Conservation (phyloP, 257 asterid species). For the Rubia yunnanensis region DNA sequence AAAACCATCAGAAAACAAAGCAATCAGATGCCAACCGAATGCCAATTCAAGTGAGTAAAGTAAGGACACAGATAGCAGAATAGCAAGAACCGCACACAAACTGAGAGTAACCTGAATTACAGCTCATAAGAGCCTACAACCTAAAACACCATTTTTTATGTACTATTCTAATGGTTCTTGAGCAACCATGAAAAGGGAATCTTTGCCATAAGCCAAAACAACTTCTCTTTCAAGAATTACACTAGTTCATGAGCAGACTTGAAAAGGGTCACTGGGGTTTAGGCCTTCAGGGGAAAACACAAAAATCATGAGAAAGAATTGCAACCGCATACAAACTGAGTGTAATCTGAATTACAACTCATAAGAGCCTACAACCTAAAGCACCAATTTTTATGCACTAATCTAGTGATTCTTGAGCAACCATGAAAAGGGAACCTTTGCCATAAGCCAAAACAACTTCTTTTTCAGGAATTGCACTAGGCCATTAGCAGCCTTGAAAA, state of each 20-base stretch:
- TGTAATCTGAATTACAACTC: not conserved
- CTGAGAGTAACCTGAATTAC: not conserved
- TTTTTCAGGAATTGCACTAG: not conserved
- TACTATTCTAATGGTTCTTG: not conserved
- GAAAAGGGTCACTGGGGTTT: too few relatives aligned
- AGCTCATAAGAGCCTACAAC: not conserved
- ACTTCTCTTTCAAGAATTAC: not conserved
- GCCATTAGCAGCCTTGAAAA: not conserved
- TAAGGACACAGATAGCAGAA: not conserved
- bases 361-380: not conserved
- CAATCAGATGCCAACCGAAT: not conserved
- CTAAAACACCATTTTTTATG: not conserved
- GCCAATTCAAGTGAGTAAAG: not conserved
- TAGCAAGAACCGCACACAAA: not conserved
- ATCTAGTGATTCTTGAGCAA: not conserved
- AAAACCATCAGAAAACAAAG: slow-evolving; percentile 8
- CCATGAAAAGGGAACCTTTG: not conserved
- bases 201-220: not conserved
- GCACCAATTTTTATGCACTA: not conserved
- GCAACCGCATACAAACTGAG: too few relatives aligned
- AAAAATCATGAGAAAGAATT: too few relatives aligned
- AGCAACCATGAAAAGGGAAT: not conserved
- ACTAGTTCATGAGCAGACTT: too few relatives aligned
- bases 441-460: not conserved
- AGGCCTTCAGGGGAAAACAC: too few relatives aligned